Base-by-base conservation (phyloP, 2,329 filamentous ascomycete genomes). In the Helotiales sp. region DNA sequence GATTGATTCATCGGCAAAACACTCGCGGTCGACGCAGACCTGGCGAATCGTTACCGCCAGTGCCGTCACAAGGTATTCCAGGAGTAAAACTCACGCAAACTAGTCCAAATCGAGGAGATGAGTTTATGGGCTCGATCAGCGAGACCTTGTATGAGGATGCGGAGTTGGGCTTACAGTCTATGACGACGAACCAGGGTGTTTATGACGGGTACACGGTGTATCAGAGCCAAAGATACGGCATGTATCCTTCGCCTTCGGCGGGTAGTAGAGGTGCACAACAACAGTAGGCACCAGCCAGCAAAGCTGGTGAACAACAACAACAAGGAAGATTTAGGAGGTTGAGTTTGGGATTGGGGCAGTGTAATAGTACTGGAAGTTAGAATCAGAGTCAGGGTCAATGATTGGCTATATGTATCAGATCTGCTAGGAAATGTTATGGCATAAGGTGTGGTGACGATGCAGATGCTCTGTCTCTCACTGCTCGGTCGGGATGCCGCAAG, bases 1-100 rank as follows among this genome's bases (percentile, higher is more conserved):
- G 65, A n/a, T n/a, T n/a, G n/a, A n/a, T n/a, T 78, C 1, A 30
- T 77, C n/a, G 75, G 76, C 55, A 68, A 75, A 70, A 63, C 13
- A 77, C 76, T 0, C 64, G 75, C 6, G 76, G 76, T 17, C 61
- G 72, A 40, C 63, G 76, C 37, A 68, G 62, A 40, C 72, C 73
- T 7, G 76, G 76, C 24, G 75, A 77, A 17, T 50, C 55, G 34
- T 13, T 74, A 1, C 73, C 72, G 4, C 32, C 62, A 3, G 2
- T 64, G 2, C 65, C n/a, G n/a, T n/a, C n/a, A n/a, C n/a, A n/a
- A n/a, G n/a, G n/a, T n/a, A n/a, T n/a, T n/a, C n/a, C n/a, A n/a
- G n/a, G n/a, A 67, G 7, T 30, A 37, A 32, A 28, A 13, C 2
- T 24, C 26, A 17, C 24, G 15, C 10, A 22, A 32, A 3, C 69